phyloP scores from a whole-genome alignment of 805 yeast genomes.

The Candida ponderosae region DNA sequence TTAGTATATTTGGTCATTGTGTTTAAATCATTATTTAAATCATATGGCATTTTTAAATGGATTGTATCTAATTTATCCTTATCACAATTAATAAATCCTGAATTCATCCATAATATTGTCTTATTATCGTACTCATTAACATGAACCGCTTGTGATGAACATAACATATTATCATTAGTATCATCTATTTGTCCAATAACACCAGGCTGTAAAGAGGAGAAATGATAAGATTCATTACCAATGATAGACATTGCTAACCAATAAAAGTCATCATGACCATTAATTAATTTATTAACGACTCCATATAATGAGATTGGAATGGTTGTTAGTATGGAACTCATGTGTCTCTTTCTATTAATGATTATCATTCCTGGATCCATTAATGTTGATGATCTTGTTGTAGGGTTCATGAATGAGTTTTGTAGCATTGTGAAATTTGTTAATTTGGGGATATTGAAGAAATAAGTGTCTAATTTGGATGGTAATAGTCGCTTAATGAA shows the following conservation, averaged over 20 bases:
- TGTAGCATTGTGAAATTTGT: slow-evolving; percentile 23
- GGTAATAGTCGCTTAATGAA: slow-evolving; percentile 39
- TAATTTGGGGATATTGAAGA: slow-evolving; percentile 23
- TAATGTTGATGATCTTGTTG: no score
- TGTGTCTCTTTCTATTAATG: slow-evolving; percentile 14
- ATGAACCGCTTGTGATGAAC: slow-evolving; percentile 51
- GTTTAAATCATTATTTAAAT: no score
- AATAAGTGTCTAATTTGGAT: slow-evolving; percentile 24
- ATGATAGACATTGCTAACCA: slow-evolving; percentile 21
- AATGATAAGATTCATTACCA: slow-evolving; percentile 20
- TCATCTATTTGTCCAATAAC: slow-evolving; percentile 19
- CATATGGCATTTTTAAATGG: no score
- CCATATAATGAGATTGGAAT: slow-evolving; percentile 8
- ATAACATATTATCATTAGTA: slow-evolving; percentile 18
- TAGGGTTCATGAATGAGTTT: slow-evolving; percentile 49
- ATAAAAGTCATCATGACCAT: slow-evolving; percentile 26
- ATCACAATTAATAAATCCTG: slow-evolving; percentile 59
- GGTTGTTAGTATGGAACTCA: slow-evolving; percentile 10
- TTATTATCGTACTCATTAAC: slow-evolving; percentile 34
- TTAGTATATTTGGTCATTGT: slow-evolving; percentile 24
- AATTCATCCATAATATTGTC: slow-evolving; percentile 55
- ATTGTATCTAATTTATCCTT: slow-evolving; percentile 26
- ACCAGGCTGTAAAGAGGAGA: slow-evolving; percentile 24
- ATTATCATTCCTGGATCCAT: no score
- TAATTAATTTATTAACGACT: slow-evolving; percentile 16